These are phyloP conservation scores for barley (Hordeum vulgare) DNA, from an alignment of 176 grass and related monocot genomes.

Conservation along the genomic window MorexV3_pseudomolecules_assembly NC_058522.1:87457245-87457744, in stretches of 20 bases:
- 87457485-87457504: not conserved
- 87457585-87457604: no score
- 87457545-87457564: no score
- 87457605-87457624: no score
- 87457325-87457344: not conserved
- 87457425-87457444: not conserved
- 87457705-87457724: no score
- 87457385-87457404: not conserved
- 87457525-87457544: not conserved
- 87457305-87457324: not conserved
- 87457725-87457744: no score
- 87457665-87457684: no score
- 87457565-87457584: no score
- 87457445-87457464: not conserved
- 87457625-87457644: no score
- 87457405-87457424: not conserved
- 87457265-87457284: not conserved
- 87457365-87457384: not conserved
- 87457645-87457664: no score
- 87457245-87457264: not conserved
- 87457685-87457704: no score
- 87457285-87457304: not conserved
- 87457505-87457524: not conserved
- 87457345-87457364: not conserved
- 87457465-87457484: not conserved